phyloP scores from a whole-genome alignment of 768 basidiomycete species.

The Leccinellum albellum region DNA sequence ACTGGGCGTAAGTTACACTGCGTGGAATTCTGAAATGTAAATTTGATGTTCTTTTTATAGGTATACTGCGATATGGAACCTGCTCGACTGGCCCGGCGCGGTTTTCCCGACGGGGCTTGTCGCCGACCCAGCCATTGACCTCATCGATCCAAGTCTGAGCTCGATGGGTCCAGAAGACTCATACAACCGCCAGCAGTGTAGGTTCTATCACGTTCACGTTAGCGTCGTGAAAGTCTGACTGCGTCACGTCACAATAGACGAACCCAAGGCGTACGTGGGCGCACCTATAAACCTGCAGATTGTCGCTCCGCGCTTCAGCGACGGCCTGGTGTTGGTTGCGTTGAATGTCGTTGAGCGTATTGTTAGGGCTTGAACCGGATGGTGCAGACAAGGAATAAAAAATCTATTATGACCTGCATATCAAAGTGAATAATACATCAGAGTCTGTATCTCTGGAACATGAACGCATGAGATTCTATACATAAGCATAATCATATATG shows the following conservation, averaged over 20 bases:
- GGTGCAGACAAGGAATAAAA: neutral
- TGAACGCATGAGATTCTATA: neutral
- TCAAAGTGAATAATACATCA: neutral
- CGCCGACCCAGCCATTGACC: slow-evolving; percentile 26
- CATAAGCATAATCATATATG: neutral
- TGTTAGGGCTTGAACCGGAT: slow-evolving; percentile 11
- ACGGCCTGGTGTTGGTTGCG: slow-evolving; percentile 27
- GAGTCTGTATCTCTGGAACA: neutral
- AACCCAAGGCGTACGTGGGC: slow-evolving; percentile 13
- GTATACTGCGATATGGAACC: slow-evolving; percentile 42
- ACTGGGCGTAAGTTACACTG: slow-evolving; percentile 26
- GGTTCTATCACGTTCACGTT: neutral
- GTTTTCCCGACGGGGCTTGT: slow-evolving; percentile 43
- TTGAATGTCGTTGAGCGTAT: slow-evolving; percentile 24
- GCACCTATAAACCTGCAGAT: slow-evolving; percentile 24
- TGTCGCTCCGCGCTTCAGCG: slow-evolving; percentile 23
- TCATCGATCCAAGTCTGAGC: slow-evolving; percentile 1
- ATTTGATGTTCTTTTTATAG: slow-evolving; percentile 11
- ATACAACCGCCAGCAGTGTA: slow-evolving; percentile 18
- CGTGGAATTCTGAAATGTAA: neutral
- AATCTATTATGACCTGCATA: neutral
- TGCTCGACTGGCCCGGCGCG: slow-evolving; percentile 42
- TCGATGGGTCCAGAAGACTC: slow-evolving; percentile 14
- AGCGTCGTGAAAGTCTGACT: neutral
- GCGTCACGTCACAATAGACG: slow-evolving; percentile 14